These are phyloP conservation scores for Pythium aristosporum DNA, from an alignment of 352 stramenopile species.

Conservation along the genomic window DNA sequence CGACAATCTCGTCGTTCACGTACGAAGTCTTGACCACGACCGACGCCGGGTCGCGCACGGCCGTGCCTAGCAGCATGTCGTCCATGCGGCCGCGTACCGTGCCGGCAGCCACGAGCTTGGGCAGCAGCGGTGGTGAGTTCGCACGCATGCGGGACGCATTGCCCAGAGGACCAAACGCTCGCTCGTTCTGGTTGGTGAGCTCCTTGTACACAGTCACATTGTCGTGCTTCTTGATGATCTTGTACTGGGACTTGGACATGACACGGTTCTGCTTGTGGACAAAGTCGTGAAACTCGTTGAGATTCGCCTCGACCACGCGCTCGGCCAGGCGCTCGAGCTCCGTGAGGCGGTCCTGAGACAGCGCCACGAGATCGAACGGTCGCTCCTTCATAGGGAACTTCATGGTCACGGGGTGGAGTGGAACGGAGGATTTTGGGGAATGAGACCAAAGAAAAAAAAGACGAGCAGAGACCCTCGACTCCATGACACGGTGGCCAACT, in stretches of 20 bases:
- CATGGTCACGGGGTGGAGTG: not conserved
- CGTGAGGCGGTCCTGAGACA: constrained; percentile 31
- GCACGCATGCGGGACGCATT: constrained; percentile 8
- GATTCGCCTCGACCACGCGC: constrained; percentile 32
- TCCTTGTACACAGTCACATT: constrained; percentile 49
- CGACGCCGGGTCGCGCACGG: constrained; percentile 38
- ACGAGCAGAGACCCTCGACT: not conserved
- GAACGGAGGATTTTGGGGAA: not conserved
- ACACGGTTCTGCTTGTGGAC: constrained; percentile 26
- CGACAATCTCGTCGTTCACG: constrained; percentile 46
- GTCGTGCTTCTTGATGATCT: constrained; percentile 48
- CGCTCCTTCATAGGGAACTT: constrained; percentile 23
- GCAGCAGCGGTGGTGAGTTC: constrained; percentile 2
- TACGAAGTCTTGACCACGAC: constrained; percentile 55
- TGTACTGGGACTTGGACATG: constrained; percentile 44
- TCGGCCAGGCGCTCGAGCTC: constrained; percentile 31
- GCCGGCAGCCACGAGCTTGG: constrained; percentile 24
- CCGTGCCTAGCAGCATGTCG: constrained; percentile 40
- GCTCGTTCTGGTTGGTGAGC: constrained; percentile 25
- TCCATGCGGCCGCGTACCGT: constrained; percentile 21
- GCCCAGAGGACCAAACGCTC: constrained; percentile 5
- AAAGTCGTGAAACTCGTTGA: constrained; percentile 32
- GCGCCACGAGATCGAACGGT: constrained; percentile 31
- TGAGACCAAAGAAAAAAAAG: not conserved
- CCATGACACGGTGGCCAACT: no score